Base-by-base conservation (phyloP, 2,329 filamentous ascomycete genomes). In the Colletotrichum caudatum region DNA sequence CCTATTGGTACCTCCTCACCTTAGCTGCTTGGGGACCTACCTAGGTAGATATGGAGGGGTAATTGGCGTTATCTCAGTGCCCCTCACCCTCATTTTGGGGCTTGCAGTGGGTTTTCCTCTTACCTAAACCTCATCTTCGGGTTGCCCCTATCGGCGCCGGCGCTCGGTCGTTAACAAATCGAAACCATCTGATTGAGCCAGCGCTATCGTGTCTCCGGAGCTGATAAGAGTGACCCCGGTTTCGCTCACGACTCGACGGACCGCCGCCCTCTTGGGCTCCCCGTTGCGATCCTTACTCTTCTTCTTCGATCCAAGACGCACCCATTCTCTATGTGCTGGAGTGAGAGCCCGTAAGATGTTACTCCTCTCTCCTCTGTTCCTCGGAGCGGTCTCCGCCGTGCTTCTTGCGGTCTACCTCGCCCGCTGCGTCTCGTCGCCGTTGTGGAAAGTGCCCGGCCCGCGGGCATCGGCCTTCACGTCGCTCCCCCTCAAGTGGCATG, bases 401-500 rank as follows among this genome's bases (percentile, higher is more conserved):
- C 62, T 76, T 35, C 7, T 60, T 6, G 23, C 62, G 8, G 14
- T 74, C 14, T 64, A 74, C 39, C 39, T 77, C 39, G 18, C 64
- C 37, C 71, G 64, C 64, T 78, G 78, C 71, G 56, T 80, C 20
- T 66, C 76, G 16, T 85, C 82, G 23, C 82, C 82, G 0, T 78
- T 85, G 48, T 79, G 81, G 66, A 76, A 67, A 26, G 69, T 89
- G 9, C 88, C 88, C 0, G 88, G 88, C 2, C 86, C 88, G 9
- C 73, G 75, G 58, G 65, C 81, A 48, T 84, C 87, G 26, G 82
- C 83, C 39, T 84, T 88, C 75, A 88, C 86, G 0, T 86, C 86
- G 0, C 78, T 85, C 26, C 72, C 84, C 1, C 78, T 90, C 61
- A 89, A 87, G 75, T 88, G 83, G 81, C 82, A 90, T 64, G 89